Base-by-base conservation (phyloP, 257 asterid species). In the Solanum sparsipilum region DNA sequence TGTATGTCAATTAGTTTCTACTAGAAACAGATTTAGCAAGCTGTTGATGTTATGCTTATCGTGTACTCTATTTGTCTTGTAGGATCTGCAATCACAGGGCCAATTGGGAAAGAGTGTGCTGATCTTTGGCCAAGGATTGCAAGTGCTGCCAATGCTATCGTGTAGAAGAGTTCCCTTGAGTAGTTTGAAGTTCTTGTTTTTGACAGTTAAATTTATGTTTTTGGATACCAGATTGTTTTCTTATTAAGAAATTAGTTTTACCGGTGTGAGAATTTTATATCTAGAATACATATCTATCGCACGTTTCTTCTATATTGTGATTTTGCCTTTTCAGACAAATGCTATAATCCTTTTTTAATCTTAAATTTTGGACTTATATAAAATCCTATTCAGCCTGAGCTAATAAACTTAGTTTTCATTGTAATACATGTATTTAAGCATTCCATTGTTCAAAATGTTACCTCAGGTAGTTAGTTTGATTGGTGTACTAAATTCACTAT, bases 91-190 rank as follows among this genome's bases (percentile, higher is more conserved):
- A 92, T 92, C 65, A 92, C 94, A 32, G 94, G 94, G 5, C 94
- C 94, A 13, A 92, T 92, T 41, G 94, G 93, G 38, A 92, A 92
- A 88, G 94, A 92, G 85, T 92, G 94, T 84, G 94, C 94, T 72
- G 94, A 92, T 90, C 94, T 92, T n/a, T 92, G 94, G 94, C 94
- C 94, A 44, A 92, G 94, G 87, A 92, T 92, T 89, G 94, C 94
- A 1, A 92, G 94, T 90, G 94, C 94, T 84, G 94, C 94, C 86
- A 92, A 92, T 89, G 94, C 94, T 67, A 92, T 92, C 21, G 94
- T 92, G 74, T 92, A 90, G 88, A 36, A 29, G 70, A 10, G 21
- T 76, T 15, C 23, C 27, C 63, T 7, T 65, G 23, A 36, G 38
- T 44, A 23, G 71, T n/a, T 75, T 32, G 74, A 60, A 20, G 12